Evolutionary conservation across 2,329 filamentous ascomycete species (phyloP).

Genomic region (Beauveria caledonica): DNA sequence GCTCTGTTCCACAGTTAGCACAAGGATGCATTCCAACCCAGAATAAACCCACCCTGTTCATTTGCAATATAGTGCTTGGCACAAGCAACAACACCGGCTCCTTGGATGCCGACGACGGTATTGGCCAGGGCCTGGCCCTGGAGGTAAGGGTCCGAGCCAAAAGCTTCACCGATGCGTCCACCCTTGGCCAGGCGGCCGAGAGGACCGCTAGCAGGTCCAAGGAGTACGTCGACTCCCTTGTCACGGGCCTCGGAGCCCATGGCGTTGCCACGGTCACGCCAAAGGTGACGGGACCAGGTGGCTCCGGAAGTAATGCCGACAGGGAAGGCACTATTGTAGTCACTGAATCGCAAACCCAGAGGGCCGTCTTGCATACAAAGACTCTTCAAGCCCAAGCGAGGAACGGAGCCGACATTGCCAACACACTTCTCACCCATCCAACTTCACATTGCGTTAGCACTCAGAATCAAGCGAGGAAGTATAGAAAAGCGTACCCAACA

Average conservation of each 20-base stretch:
- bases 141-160: constrained; percentile 64
- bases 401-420: constrained; percentile 64
- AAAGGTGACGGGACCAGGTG: constrained; percentile 69
- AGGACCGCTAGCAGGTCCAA: constrained; percentile 43
- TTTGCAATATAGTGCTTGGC: constrained; percentile 70
- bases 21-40: not conserved
- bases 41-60: constrained; percentile 46
- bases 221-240: constrained; percentile 69
- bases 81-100: constrained; percentile 73
- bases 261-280: constrained; percentile 41
- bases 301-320: constrained; percentile 72
- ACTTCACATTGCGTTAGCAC: constrained; percentile 17
- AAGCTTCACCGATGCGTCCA: constrained; percentile 57
- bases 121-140: constrained; percentile 64
- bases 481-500: constrained; percentile 53
- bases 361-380: constrained; percentile 87
- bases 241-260: constrained; percentile 56
- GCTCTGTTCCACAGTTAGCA: constrained; percentile 38
- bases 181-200: constrained; percentile 38
- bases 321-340: constrained; percentile 76
- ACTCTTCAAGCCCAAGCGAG: constrained; percentile 59
- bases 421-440: constrained; percentile 60
- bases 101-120: constrained; percentile 73
- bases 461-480: not conserved
- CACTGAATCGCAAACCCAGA: constrained; percentile 66